Evolutionary conservation across 1,284 basidiomycete species (phyloP), one percentile per base, ranked within the genome.

Genomic region (Mycosarcoma mackinlayi): DNA sequence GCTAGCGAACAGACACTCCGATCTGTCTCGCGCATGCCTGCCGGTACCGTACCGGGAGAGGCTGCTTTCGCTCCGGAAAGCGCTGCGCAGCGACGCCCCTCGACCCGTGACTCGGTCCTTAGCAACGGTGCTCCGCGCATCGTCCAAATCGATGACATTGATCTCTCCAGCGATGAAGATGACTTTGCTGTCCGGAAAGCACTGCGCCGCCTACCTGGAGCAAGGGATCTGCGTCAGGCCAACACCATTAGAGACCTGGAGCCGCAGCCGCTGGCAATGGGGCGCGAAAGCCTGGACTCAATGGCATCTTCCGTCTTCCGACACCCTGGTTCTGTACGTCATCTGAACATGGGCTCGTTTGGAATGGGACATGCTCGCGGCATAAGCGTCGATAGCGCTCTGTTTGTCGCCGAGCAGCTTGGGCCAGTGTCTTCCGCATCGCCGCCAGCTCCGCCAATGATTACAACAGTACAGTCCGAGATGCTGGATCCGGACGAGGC

Each of bases 141-240:
- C 23, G 78, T 80, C 9, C 78, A 80, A 52, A 73, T 80, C 27
- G 78, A 80, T 42, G 78, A 80, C 45, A 75, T 80, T 13, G 78
- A 80, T 35, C 61, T 78, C 3, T 80, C 78, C n/a, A 78, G 77
- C 64, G 76, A 79, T 35, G 78, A 80, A 21, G 78, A 80, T 42
- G 77, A 79, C 45, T 77, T 68, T 23, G 75, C 68, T 1, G 78
- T 80, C 16, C 53, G 75, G 2, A 60, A 73, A 42, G 78, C 78
- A 5, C 45, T 80, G n/a, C 54, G 78, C 4, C 55, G 78, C 14
- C 56, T 80, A 16, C 78, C 78, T 1, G 78, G 78, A 19, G 78
- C 78, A 4, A 53, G 78, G 9, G 77, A 80, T 48, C 53, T 80
- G 24, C 75, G 77, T 4, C 75, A 73, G 51, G 76, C 77, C 31